A percentile compares a stretch with the other conserved stretches of the same genome.
Conservation (phyloP, 2,329 filamentous ascomycete species). For the Diaporthe sp. region DNA sequence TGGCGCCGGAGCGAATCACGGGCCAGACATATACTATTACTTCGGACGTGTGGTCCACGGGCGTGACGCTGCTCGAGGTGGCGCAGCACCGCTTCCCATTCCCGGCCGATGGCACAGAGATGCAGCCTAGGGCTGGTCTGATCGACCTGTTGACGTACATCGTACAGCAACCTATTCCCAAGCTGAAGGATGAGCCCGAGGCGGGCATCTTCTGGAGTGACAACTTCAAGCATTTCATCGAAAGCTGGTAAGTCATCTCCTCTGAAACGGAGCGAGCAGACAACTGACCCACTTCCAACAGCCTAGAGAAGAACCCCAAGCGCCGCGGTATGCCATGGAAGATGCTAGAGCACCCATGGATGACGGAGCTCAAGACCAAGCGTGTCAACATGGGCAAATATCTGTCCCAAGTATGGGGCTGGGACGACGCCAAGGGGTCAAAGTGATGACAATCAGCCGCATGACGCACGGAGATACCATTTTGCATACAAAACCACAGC, state of each 20-base stretch:
- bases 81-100: slow-evolving; percentile 99
- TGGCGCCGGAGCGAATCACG: slow-evolving; percentile 98
- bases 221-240: slow-evolving; percentile 99
- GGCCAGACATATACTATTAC: slow-evolving; percentile 99
- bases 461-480: background rate
- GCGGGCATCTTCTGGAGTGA: slow-evolving; percentile 94
- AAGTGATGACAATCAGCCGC: slow-evolving; percentile 17
- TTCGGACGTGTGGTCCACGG: slow-evolving; percentile 97
- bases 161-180: slow-evolving; percentile 93
- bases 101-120: slow-evolving; percentile 94
- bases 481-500: slow-evolving; percentile 7
- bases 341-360: slow-evolving; percentile 99
- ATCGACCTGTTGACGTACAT: slow-evolving; percentile 98
- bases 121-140: slow-evolving; percentile 91
- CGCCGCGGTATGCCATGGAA: slow-evolving; percentile 95
- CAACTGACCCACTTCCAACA: slow-evolving; percentile 55
- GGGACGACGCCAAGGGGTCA: slow-evolving; percentile 73
- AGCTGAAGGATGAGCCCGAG: slow-evolving; percentile 93
- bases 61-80: slow-evolving; percentile 98
- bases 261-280: background rate
- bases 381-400: slow-evolving; percentile 98
- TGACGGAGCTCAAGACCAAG: slow-evolving; percentile 95
- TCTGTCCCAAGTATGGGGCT: slow-evolving; percentile 95
- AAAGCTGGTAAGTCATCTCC: slow-evolving; percentile 87
- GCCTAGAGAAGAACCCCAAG: slow-evolving; percentile 92